Evolutionary conservation across 805 yeast genomes (phyloP).

Genomic region (Metschnikowia chrysomelidarum): DNA sequence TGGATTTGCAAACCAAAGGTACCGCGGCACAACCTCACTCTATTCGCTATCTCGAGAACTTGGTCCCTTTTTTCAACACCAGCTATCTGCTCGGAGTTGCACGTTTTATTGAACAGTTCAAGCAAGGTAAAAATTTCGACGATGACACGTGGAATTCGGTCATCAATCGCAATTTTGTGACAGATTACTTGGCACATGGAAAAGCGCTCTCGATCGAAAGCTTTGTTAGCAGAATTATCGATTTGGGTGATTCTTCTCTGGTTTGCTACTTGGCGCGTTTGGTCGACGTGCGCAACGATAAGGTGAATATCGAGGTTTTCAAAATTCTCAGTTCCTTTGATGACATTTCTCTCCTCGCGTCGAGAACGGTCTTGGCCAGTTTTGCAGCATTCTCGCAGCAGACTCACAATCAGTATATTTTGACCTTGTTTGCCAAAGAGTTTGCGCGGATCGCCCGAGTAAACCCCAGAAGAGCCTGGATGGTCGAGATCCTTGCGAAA

Average conservation of each 20-base stretch:
- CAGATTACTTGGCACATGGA: slow-evolving; percentile 20
- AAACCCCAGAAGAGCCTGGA: slow-evolving; percentile 21
- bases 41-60: slow-evolving; percentile 21
- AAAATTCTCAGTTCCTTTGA: slow-evolving; percentile 17
- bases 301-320: slow-evolving; percentile 23
- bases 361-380: slow-evolving; percentile 7
- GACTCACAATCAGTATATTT: slow-evolving; percentile 24
- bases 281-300: slow-evolving; percentile 25
- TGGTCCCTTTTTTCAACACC: slow-evolving; percentile 28
- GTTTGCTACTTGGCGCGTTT: slow-evolving; percentile 14
- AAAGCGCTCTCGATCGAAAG: slow-evolving; percentile 17
- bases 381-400: slow-evolving; percentile 6
- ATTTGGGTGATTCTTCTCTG: background rate
- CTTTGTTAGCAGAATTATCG: slow-evolving; percentile 24
- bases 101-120: slow-evolving; percentile 27
- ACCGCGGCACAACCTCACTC: background rate
- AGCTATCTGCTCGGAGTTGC: slow-evolving; percentile 26
- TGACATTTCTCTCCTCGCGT: slow-evolving; percentile 8
- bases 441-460: slow-evolving; percentile 11
- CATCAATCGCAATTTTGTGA: slow-evolving; percentile 28
- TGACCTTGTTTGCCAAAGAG: slow-evolving; percentile 12
- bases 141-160: slow-evolving; percentile 32
- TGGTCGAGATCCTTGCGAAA: slow-evolving; percentile 17
- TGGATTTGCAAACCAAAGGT: slow-evolving; percentile 2
- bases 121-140: slow-evolving; percentile 32